Base-by-base conservation (phyloP, 2,329 filamentous ascomycete genomes). In the Colletotrichum sp. region DNA sequence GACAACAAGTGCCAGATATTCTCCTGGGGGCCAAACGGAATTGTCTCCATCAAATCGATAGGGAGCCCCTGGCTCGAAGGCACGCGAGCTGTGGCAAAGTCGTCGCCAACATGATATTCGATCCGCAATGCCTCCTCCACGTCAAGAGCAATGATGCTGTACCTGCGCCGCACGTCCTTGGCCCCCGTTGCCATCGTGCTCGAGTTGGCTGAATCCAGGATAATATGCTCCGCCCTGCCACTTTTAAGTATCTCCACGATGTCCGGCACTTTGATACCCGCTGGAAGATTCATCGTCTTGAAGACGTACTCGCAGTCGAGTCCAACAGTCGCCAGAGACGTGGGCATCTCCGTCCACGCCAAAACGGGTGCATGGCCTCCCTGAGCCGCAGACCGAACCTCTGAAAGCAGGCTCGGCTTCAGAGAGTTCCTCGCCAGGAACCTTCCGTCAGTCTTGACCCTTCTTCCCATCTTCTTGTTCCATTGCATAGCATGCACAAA, bases 141-240 rank as follows among this genome's bases (percentile, higher is more conserved):
- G 12, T 92, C 87, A 1, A 95, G 83, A 0, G 92, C 94, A 66
- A 97, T 88, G 76, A 97, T 94, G 79, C 93, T 96, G 80, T 91
- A 94, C 61, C 91, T 86, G 3, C 93, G 93, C 62, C 86, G 83
- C 2, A 89, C 87, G 72, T 87, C 86, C 3, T 83, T 78, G 2
- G 82, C 80, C n/a, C 76, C 83, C 59, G 29, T 79, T 47, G 85
- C 85, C 72, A 84, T 80, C 58, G 82, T 87, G 80, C 81, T 81
- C 9, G 87, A 88, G 77, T 89, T 92, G 3, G 90, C 89, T 15
- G 90, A 92, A 77, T 92, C 92, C 21, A 92, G 83, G 65, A 93
- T 80, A 76, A 93, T 87, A 76, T 87, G 83, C 63, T 92, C 87
- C 47, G 76, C 82, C 51, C 76, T 80, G 24, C 77, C 81, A 3